Evolutionary conservation across 805 yeast genomes (phyloP).

Genomic region (Wickerhamomyces xylosicus): DNA sequence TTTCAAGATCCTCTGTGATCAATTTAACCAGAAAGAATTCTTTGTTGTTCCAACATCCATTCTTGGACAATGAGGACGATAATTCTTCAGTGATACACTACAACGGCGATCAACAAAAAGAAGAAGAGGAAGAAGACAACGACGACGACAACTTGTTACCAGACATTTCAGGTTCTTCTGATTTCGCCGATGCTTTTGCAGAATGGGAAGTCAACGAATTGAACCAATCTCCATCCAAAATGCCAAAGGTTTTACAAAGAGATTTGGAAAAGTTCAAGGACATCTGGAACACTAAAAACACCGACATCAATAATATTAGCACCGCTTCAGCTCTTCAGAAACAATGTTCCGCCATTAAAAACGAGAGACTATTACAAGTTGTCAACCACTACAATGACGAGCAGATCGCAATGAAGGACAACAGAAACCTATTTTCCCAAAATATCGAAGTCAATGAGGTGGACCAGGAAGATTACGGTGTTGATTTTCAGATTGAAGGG

Average conservation of each 20-base stretch:
- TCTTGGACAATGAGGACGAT: neutral
- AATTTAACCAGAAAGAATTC: slow-evolving; percentile 15
- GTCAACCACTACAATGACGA: neutral
- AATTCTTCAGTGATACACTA: neutral
- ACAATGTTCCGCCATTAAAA: neutral
- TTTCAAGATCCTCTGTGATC: slow-evolving; percentile 15
- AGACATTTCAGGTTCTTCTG: slow-evolving; percentile 37
- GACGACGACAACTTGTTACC: slow-evolving; percentile 23
- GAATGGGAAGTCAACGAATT: slow-evolving; percentile 17
- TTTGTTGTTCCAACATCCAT: slow-evolving; percentile 1
- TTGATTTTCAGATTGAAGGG: slow-evolving; percentile 15
- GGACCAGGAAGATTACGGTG: slow-evolving; percentile 12
- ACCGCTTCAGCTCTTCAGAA: neutral
- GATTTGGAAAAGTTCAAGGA: neutral
- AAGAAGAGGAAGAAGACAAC: neutral
- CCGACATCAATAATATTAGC: too few species aligned
- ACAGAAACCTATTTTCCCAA: neutral
- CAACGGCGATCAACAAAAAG: too few species aligned
- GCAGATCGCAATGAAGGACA: neutral
- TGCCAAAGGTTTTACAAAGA: neutral
- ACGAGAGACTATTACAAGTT: neutral
- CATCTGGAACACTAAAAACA: neutral
- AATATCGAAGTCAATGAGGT: neutral
- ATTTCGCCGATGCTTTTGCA: slow-evolving; percentile 34
- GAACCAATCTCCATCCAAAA: neutral